These are phyloP conservation scores for Aureobasidium sp. DNA, from an alignment of 2,329 filamentous ascomycete genomes.

Conservation along the genomic window DNA sequence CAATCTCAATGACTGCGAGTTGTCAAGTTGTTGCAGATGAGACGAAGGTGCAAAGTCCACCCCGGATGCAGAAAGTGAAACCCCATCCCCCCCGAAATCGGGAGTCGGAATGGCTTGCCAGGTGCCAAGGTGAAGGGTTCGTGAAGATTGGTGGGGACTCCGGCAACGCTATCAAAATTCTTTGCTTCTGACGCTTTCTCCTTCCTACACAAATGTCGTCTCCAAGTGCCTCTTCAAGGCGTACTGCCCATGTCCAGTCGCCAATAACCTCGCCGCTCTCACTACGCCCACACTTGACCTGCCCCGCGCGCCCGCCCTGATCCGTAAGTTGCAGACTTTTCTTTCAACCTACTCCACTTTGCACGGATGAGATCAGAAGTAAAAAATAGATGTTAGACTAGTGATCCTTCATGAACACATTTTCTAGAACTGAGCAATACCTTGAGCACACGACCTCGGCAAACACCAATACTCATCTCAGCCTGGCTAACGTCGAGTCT, in stretches of 20 bases:
- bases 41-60: not conserved
- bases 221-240: not conserved
- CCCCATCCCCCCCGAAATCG: not conserved
- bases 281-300: not conserved
- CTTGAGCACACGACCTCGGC: not conserved
- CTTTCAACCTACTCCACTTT: not conserved
- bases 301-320: not conserved
- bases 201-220: slow-evolving; percentile 8
- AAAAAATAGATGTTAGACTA: slow-evolving; percentile 37
- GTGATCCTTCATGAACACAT: slow-evolving; percentile 23
- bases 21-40: not conserved
- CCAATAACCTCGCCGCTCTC: not conserved
- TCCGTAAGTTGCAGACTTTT: slow-evolving; percentile 9
- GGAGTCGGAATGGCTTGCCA: not conserved
- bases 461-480: not conserved
- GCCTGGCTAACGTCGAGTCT: slow-evolving; percentile 14
- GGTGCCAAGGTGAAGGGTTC: not conserved
- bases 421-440: slow-evolving; percentile 5
- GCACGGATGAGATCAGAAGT: slow-evolving; percentile 20
- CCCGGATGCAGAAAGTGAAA: not conserved
- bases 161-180: not conserved
- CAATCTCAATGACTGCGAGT: not conserved
- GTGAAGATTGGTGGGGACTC: not conserved
- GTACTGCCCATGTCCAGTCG: not conserved
- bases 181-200: not conserved